These are phyloP conservation scores for Capronia coronata DNA, from an alignment of 2,329 filamentous ascomycete genomes.

Conservation along the genomic window DNA sequence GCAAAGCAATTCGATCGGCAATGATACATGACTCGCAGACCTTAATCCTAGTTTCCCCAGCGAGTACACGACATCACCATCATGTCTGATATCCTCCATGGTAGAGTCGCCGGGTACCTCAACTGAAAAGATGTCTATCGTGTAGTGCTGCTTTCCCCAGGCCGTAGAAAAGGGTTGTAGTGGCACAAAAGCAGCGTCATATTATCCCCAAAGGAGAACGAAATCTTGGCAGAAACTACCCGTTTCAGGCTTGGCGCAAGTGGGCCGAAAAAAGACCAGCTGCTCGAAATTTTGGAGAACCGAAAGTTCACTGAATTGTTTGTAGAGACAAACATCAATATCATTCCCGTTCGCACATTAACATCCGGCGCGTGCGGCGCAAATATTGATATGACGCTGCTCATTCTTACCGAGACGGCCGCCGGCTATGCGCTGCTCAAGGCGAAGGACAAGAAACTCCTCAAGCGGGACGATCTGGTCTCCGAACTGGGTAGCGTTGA, in stretches of 20 bases:
- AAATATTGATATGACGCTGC: constrained; percentile 65
- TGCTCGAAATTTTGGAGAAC: constrained; percentile 2
- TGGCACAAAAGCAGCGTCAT: not conserved
- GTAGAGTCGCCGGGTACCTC: too few species aligned
- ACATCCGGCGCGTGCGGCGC: constrained; percentile 6
- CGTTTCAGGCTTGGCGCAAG: constrained; percentile 1
- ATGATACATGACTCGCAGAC: too few species aligned
- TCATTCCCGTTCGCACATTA: not conserved
- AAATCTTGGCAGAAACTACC: not conserved
- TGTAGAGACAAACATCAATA: not conserved
- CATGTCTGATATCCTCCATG: too few species aligned
- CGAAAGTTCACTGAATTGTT: not conserved
- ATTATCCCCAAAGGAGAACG: not conserved
- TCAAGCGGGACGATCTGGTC: constrained; percentile 76
- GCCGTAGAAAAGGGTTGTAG: too few species aligned
- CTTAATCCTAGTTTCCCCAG: too few species aligned
- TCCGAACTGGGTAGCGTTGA: constrained; percentile 72
- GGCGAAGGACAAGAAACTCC: constrained; percentile 95
- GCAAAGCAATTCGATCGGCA: too few species aligned
- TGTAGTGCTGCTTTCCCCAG: too few species aligned
- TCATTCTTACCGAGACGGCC: constrained; percentile 89
- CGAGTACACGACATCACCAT: too few species aligned
- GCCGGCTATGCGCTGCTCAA: constrained; percentile 98
- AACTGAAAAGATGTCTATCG: too few species aligned
- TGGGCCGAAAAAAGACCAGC: not conserved